phyloP scores from a whole-genome alignment of 495 filamentous ascomycete species.

The Saxophila tyrrhenica region DNA sequence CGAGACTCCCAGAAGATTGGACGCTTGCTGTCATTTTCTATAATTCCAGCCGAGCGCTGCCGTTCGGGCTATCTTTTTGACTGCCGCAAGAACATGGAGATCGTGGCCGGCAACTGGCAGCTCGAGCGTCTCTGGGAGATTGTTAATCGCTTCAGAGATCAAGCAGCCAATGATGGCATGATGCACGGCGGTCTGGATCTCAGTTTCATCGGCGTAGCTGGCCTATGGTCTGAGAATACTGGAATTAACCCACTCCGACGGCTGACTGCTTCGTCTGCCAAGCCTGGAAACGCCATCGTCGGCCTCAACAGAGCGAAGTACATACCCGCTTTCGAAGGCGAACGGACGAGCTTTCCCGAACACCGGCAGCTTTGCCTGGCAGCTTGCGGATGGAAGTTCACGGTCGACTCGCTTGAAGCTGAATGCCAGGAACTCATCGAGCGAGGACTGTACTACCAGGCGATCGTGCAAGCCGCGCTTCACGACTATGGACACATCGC shows the following conservation, averaged over 20 bases:
- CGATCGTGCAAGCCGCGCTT: constrained; percentile 32
- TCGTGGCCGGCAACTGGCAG: constrained; percentile 61
- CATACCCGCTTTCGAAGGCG: constrained; percentile 38
- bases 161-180: constrained; percentile 59
- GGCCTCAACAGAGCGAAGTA: constrained; percentile 34
- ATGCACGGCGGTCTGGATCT: constrained; percentile 62
- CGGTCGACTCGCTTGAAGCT: constrained; percentile 49
- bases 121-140: constrained; percentile 60
- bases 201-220: constrained; percentile 71
- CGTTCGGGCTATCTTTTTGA: constrained; percentile 73
- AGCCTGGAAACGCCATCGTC: constrained; percentile 39
- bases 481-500: constrained; percentile 32
- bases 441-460: constrained; percentile 67
- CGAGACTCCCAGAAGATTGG: background rate
- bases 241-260: constrained; percentile 33
- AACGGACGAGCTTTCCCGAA: constrained; percentile 53
- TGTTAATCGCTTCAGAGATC: constrained; percentile 23
- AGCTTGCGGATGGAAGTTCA: constrained; percentile 62
- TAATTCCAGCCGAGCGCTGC: constrained; percentile 36
- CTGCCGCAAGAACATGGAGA: constrained; percentile 50
- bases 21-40: background rate
- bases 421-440: constrained; percentile 41
- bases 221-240: constrained; percentile 70
- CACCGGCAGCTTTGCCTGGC: constrained; percentile 70
- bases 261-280: constrained; percentile 9